A percentile compares a stretch with the other conserved stretches of the same genome.
Evolutionary conservation across 225 moss, liverwort and hornwort genomes (phyloP).

Genomic region (Bryoerythrophyllum caledonicum): DNA sequence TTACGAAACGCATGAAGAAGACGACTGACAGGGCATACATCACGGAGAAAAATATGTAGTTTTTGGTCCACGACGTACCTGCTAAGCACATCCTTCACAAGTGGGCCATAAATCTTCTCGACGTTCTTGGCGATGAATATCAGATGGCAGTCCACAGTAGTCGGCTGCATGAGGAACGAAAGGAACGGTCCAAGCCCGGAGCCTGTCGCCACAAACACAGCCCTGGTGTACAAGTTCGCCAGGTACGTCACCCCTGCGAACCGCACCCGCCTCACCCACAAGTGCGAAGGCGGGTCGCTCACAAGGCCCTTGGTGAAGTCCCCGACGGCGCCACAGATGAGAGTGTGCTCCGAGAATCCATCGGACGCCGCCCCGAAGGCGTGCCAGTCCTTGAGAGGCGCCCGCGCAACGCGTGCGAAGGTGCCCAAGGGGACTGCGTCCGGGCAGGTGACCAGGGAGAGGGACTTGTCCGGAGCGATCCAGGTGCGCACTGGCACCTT

Average conservation of each 20-base stretch:
- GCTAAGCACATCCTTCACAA: neutral
- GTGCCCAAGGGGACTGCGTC: neutral
- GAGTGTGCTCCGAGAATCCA: neutral
- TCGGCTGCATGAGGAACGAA: constrained; percentile 1
- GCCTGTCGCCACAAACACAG: neutral
- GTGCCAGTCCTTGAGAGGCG: neutral
- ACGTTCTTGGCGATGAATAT: neutral
- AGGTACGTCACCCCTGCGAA: neutral
- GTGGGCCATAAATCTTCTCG: neutral
- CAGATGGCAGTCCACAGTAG: neutral
- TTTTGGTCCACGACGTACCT: neutral
- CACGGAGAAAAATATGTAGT: neutral
- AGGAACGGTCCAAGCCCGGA: neutral
- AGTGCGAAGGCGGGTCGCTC: neutral
- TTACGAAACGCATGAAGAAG: neutral
- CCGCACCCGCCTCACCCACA: neutral
- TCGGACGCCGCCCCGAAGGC: neutral
- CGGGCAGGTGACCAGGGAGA: neutral
- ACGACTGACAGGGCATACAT: neutral
- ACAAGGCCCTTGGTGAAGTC: neutral
- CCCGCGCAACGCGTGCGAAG: neutral
- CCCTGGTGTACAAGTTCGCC: neutral
- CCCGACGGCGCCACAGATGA: neutral
- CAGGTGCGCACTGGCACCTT: neutral
- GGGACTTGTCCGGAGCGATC: neutral